phyloP scores from a whole-genome alignment of 495 filamentous ascomycete species.

The Hypoxylon lienhwacheense region DNA sequence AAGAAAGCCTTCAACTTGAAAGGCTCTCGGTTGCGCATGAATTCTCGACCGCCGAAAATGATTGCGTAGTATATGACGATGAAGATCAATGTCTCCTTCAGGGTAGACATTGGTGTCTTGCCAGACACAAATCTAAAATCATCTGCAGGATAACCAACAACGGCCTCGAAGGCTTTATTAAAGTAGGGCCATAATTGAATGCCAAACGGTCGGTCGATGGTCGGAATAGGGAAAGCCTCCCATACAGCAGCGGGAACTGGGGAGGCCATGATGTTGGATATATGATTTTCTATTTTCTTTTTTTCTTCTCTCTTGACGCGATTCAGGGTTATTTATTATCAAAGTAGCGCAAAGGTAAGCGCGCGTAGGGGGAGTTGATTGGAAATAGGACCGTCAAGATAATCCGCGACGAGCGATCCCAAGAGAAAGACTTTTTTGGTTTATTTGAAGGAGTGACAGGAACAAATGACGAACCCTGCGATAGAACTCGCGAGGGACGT shows the following conservation, averaged over 20 bases:
- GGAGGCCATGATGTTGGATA: constrained; percentile 44
- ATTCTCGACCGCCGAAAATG: constrained; percentile 73
- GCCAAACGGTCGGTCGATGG: constrained; percentile 89
- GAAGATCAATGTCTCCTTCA: constrained; percentile 64
- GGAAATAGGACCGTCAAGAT: constrained; percentile 7
- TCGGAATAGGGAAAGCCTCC: constrained; percentile 69
- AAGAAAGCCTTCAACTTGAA: constrained; percentile 70
- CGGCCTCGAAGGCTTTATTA: constrained; percentile 73
- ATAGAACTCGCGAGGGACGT: constrained; percentile 14
- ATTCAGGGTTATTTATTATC: constrained; percentile 4
- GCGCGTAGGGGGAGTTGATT: constrained; percentile 7
- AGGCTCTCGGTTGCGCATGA: constrained; percentile 69
- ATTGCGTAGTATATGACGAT: constrained; percentile 72
- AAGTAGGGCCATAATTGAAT: constrained; percentile 93
- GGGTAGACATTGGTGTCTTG: constrained; percentile 69
- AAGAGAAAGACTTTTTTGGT: constrained; percentile 15
- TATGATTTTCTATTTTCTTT: constrained; percentile 5
- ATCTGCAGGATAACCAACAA: constrained; percentile 71
- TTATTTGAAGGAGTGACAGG: constrained; percentile 42
- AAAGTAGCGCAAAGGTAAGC: constrained; percentile 22
- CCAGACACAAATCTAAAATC: constrained; percentile 71
- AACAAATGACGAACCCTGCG: constrained; percentile 15
- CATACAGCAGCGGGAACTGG: constrained; percentile 57
- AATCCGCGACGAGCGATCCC: constrained; percentile 10
- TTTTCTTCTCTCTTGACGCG: no score